phyloP scores from a whole-genome alignment of 2,329 filamentous ascomycete species.

The Verticillium tricorpus region DNA sequence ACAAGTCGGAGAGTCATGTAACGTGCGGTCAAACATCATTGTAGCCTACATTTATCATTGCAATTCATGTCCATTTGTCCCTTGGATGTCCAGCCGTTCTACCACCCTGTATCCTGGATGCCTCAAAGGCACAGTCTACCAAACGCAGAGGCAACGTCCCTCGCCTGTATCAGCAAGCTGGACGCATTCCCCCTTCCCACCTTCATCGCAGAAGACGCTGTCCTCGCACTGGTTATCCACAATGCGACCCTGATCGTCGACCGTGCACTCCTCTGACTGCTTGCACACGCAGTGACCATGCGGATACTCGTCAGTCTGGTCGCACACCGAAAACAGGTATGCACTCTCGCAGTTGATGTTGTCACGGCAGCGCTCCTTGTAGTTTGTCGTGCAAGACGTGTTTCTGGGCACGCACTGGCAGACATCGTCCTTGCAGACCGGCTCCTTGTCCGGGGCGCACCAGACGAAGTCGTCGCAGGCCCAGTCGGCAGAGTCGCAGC shows the following conservation, averaged over 20 bases:
- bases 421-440: not conserved
- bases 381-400: not conserved
- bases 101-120: too few species aligned
- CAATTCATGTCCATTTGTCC: too few species aligned
- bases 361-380: not conserved
- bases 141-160: not conserved
- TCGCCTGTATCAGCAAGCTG: not conserved
- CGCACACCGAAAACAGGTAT: not conserved
- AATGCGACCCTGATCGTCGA: not conserved
- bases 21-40: too few species aligned
- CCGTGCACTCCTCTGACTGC: not conserved
- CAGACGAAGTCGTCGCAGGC: not conserved
- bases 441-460: not conserved
- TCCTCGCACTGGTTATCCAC: not conserved
- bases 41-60: too few species aligned
- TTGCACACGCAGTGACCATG: not conserved
- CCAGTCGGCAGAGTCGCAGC: not conserved
- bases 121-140: not conserved
- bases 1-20: too few species aligned
- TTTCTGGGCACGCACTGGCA: not conserved
- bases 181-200: not conserved
- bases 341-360: not conserved
- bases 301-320: not conserved
- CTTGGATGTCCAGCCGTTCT: too few species aligned
- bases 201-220: not conserved